Evolutionary conservation across 2,329 filamentous ascomycete genomes (phyloP), one percentile per base, ranked within the genome.

Genomic region (Epichloe bromicola): DNA sequence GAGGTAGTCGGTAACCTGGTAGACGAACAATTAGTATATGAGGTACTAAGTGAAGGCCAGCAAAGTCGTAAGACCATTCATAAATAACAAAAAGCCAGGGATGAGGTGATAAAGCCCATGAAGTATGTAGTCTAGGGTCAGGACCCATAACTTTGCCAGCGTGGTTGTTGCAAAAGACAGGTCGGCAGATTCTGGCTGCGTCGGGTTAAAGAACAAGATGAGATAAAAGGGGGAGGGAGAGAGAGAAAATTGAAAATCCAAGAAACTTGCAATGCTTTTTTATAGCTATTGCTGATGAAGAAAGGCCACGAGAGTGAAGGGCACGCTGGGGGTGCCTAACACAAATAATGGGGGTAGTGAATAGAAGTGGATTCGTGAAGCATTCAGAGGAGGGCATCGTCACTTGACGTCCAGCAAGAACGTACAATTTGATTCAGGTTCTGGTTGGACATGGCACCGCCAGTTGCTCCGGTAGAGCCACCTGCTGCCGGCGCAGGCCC

Each of bases 401-500:
- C n/a, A 46, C 30, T 37, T 36, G 1, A n/a, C 4, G 6, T 3
- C 34, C 37, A 30, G 30, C 3, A 17, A 19, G 7, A 44, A 49
- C 90, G 78, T 77, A 96, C 91, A 68, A 97, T 97, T 60, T 95
- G 89, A 61, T 97, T 97, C 1, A 96, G 69, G 63, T 96, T 95
- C 61, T 94, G 88, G 56, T 91, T 88, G 2, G 85, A 88, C 69
- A 88, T 83, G 10, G 70, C 66, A 19, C 60, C 57, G 7, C 55
- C 55, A 36, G 53, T 51, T 11, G 57, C 37, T 6, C 59, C 60
- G 5, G 68, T 60, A 2, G 69, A 55, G 33, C 65, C 54, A 5
- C 67, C 57, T 17, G 70, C 61, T 7, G 60, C 58, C 26, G 64
- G 57, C 23, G 61, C 54, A 46, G 59, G 54, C 4, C 59, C 58